Evolutionary conservation across 805 yeast species (phyloP), one percentile per base, ranked within the genome.

Genomic region (Priceomyces haplophilus): DNA sequence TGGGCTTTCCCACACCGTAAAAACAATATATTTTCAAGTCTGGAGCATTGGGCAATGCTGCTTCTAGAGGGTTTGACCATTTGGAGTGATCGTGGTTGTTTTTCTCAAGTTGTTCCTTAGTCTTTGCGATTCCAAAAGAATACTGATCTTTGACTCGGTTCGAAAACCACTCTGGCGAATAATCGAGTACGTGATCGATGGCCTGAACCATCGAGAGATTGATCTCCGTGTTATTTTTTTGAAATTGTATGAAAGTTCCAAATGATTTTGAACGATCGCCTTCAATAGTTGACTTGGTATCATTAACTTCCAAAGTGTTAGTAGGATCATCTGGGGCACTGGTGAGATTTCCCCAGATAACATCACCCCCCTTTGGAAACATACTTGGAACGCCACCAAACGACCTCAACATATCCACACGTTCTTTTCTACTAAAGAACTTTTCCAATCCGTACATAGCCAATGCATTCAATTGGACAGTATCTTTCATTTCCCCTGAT

Each of bases 401-500:
- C 1, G 91, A 74, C 48, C 88, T 75, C 38, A 89, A 59, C 85
- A 93, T 73, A 48, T 88, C 95, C 5, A 88, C 79, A 51, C 99
- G 78, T 65, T 91, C 99, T 47, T 80, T 78, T 59, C 96, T 78
- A 40, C 93, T 84, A 62, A 93, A 89, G 64, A 93, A 93, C 65
- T 87, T 88, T 58, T 93, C 99, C 43, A 93, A 74, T 1, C 97
- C 99, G 56, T 87, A 88, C 50, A 91, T 88, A 0, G 98, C 99
- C 47, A 91, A 65, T 3, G 93, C 84, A 61, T 93, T 93, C 59
- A 93, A 71, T 56, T 91, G 96, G 23, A 95, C 95, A 0, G 99
- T 93, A 62, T 93, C 99, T 61, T 83, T 88, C 98, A 93, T 93
- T 65, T 93, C 99, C 12, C 99, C 99, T 12, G 96, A 87, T n/a